Conservation (phyloP, 1,139 yeast genomes). For the Taiozyma sp. region DNA sequence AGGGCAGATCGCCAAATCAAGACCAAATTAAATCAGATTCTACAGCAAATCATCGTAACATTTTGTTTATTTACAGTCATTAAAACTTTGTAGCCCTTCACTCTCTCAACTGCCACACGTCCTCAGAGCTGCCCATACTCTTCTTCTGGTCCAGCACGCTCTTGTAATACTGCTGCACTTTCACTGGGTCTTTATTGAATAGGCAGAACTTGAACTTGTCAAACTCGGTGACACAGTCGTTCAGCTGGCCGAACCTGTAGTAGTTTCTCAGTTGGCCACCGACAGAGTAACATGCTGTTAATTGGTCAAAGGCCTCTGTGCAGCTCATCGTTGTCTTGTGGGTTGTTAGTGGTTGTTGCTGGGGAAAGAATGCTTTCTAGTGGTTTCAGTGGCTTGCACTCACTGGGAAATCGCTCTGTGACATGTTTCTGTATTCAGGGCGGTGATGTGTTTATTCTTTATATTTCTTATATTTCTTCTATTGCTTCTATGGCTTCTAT, state of each 20-base stretch:
- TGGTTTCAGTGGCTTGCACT: not conserved
- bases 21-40: not conserved
- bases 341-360: not conserved
- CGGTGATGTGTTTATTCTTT: too few species aligned
- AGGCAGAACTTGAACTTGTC: conserved; percentile 81
- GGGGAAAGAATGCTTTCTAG: too few species aligned
- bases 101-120: conserved; percentile 59
- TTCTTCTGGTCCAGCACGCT: conserved; percentile 56
- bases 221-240: conserved; percentile 64
- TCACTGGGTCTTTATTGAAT: conserved; percentile 47
- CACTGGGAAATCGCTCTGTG: conserved; percentile 17
- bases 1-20: too few species aligned
- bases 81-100: not conserved
- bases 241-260: conserved; percentile 77
- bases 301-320: conserved; percentile 81
- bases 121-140: conserved; percentile 71
- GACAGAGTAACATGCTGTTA: conserved; percentile 78
- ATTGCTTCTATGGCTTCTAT: too few species aligned
- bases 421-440: not conserved
- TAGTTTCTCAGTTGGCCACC: conserved; percentile 86
- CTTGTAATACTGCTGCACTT: conserved; percentile 70
- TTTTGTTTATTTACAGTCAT: not conserved
- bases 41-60: not conserved
- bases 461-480: too few species aligned
- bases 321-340: conserved; percentile 52